A percentile compares a stretch with the other conserved stretches of the same genome.
Evolutionary conservation across 192 early-diverging fungal species (phyloP).

Genomic region (Coemansia sp.): DNA sequence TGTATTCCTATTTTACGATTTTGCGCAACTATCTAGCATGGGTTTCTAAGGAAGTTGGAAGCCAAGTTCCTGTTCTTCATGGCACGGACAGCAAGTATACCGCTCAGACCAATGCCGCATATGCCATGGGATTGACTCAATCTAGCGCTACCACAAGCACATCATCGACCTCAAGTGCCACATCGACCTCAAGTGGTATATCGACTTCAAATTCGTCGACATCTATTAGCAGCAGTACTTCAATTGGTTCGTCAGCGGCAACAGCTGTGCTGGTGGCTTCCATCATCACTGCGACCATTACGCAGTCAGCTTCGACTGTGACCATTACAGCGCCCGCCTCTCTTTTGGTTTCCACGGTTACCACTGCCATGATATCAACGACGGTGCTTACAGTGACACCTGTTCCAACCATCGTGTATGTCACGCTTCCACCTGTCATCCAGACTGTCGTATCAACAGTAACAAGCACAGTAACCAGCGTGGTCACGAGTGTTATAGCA

Average conservation of each 20-base stretch:
- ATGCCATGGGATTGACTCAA: not conserved
- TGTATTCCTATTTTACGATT: not conserved
- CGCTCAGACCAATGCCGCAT: not conserved
- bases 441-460: not conserved
- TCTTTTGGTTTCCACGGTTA: not conserved
- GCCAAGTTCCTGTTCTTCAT: not conserved
- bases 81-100: not conserved
- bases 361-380: not conserved
- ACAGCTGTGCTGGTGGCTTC: not conserved
- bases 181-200: not conserved
- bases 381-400: not conserved
- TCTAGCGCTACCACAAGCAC: not conserved
- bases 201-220: not conserved
- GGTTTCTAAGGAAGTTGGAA: not conserved
- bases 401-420: not conserved
- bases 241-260: not conserved
- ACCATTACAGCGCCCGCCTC: not conserved
- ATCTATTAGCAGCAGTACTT: not conserved
- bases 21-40: conserved; percentile 3
- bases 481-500: not conserved
- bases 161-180: not conserved
- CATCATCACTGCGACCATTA: not conserved
- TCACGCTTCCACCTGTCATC: not conserved
- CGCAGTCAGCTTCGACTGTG: not conserved
- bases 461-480: not conserved